phyloP scores from a whole-genome alignment of 768 basidiomycete species.

The Clavaria fumosa region DNA sequence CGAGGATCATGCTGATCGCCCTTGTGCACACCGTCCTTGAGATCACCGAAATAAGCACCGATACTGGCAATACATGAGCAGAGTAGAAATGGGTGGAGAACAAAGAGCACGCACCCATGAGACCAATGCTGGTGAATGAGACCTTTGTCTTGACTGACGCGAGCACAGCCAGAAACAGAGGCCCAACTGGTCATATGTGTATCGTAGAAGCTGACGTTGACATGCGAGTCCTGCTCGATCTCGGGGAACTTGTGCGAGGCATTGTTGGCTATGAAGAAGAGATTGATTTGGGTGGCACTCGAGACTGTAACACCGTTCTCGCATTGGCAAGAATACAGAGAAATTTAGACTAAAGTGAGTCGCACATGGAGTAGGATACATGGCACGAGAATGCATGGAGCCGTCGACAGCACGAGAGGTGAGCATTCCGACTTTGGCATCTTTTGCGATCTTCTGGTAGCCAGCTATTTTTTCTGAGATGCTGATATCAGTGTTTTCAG shows the following conservation, averaged over 20 bases:
- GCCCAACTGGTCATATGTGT: no score
- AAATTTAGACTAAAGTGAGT: no score
- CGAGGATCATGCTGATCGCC: slow-evolving; percentile 73
- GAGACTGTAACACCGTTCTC: no score
- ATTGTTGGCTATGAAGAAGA: no score
- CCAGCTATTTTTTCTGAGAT: slow-evolving; percentile 55
- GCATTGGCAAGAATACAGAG: no score
- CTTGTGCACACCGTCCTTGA: slow-evolving; percentile 72
- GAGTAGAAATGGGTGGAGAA: neutral
- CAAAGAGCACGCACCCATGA: slow-evolving; percentile 22
- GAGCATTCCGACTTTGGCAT: slow-evolving; percentile 66
- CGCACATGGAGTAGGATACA: slow-evolving; percentile 62
- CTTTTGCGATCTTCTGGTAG: no score
- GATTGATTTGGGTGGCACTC: no score
- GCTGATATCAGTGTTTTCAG: slow-evolving; percentile 40
- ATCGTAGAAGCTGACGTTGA: no score
- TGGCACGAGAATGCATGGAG: slow-evolving; percentile 63
- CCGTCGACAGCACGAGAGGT: slow-evolving; percentile 57
- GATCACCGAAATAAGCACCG: slow-evolving; percentile 72
- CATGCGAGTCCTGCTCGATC: no score
- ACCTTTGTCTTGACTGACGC: slow-evolving; percentile 46
- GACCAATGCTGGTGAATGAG: slow-evolving; percentile 54
- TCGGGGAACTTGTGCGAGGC: no score
- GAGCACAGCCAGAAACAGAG: slow-evolving; percentile 52
- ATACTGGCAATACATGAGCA: slow-evolving; percentile 23